Evolutionary conservation across 1,139 yeast species (phyloP).

Genomic region (Suhomyces bokatorum): DNA sequence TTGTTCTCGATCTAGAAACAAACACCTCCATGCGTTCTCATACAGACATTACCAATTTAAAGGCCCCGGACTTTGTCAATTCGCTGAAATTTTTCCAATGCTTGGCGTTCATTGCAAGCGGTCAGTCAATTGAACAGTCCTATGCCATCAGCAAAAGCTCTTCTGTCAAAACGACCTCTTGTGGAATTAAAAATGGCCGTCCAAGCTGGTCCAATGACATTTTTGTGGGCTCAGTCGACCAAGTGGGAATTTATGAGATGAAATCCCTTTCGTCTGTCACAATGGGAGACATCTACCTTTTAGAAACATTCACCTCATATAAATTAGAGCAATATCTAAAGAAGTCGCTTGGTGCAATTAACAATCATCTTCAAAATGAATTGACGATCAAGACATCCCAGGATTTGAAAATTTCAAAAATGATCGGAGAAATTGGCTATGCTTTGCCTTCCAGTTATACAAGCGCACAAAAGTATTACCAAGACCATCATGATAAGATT

Average conservation of each 20-base stretch:
- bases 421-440: conserved; percentile 31
- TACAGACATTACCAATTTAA: conserved; percentile 32
- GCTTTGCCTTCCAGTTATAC: conserved; percentile 38
- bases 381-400: conserved; percentile 35
- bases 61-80: conserved; percentile 27
- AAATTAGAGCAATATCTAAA: conserved; percentile 20
- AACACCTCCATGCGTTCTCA: conserved; percentile 32
- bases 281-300: conserved; percentile 30
- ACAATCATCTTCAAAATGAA: conserved; percentile 4
- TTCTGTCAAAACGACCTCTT: conserved; percentile 29
- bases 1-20: conserved; percentile 22
- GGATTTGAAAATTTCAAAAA: conserved; percentile 31
- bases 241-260: conserved; percentile 45
- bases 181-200: conserved; percentile 17
- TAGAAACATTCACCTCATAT: conserved; percentile 27
- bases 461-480: conserved; percentile 22
- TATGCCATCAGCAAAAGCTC: conserved; percentile 18
- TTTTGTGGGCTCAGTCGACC: conserved; percentile 41
- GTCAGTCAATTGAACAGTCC: conserved; percentile 28
- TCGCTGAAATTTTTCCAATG: conserved; percentile 32
- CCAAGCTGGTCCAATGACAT: conserved; percentile 36
- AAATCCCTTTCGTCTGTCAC: conserved; percentile 30
- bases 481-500: conserved; percentile 31
- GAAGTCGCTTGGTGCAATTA: conserved; percentile 6
- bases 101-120: conserved; percentile 34